Evolutionary conservation across 306 rosid genomes (phyloP).

Genomic region (Sphenostylis stenocarpa): DNA sequence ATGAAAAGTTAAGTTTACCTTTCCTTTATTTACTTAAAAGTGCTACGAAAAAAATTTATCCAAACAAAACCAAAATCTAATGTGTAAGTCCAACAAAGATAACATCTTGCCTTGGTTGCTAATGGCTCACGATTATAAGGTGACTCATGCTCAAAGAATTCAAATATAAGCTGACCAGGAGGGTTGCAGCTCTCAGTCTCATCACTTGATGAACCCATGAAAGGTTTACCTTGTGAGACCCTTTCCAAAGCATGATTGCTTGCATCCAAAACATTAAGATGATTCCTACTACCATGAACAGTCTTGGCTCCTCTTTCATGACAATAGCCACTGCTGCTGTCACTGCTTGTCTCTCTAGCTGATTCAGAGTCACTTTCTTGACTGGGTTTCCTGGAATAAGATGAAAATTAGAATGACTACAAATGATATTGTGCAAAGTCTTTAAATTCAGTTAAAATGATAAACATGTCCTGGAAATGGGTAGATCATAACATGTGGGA

Average conservation of each 20-base stretch:
- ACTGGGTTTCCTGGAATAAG: slow-evolving; percentile 59
- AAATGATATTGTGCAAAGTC: background rate
- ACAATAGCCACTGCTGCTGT: slow-evolving; percentile 64
- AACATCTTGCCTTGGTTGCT: slow-evolving; percentile 73
- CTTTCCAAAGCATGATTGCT: slow-evolving; percentile 47
- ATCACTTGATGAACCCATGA: slow-evolving; percentile 67
- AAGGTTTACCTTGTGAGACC: slow-evolving; percentile 46
- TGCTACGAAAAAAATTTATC: background rate
- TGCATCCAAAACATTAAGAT: slow-evolving; percentile 45
- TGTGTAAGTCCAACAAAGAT: slow-evolving; percentile 14
- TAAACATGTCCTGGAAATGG: background rate
- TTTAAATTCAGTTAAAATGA: slow-evolving; percentile 9
- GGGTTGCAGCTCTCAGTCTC: slow-evolving; percentile 65
- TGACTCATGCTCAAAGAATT: slow-evolving; percentile 72
- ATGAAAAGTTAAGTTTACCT: background rate
- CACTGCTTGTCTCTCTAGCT: slow-evolving; percentile 83
- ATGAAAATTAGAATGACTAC: slow-evolving; percentile 13
- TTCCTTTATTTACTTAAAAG: background rate
- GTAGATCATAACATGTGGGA: background rate
- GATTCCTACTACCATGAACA: slow-evolving; percentile 43
- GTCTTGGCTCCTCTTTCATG: slow-evolving; percentile 53
- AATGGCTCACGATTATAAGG: slow-evolving; percentile 88
- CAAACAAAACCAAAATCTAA: background rate
- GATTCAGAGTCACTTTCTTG: slow-evolving; percentile 85
- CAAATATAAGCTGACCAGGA: slow-evolving; percentile 65